Conservation (phyloP, 306 rosid genomes). For the Malus fusca region DNA sequence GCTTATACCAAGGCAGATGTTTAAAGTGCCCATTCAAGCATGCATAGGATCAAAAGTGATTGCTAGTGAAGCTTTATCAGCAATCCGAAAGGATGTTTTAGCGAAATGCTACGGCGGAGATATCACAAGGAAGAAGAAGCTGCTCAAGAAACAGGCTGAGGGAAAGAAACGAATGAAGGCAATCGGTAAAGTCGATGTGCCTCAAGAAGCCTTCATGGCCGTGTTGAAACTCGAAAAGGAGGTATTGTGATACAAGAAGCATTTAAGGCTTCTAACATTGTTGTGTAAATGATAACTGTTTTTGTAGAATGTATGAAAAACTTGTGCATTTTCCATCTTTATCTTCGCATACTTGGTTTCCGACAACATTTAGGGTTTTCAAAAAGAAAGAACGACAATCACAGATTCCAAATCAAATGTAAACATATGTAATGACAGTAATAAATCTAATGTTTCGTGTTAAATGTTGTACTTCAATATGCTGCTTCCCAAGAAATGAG, state of each 20-base stretch:
- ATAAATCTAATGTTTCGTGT: no score
- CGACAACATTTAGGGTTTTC: no score
- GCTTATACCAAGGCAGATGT: conserved; percentile 97
- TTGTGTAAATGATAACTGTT: neutral
- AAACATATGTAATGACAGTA: no score
- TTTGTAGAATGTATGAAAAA: neutral
- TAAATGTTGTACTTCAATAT: no score
- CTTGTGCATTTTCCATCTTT: neutral
- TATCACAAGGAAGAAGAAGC: conserved; percentile 74
- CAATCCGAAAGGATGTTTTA: conserved; percentile 86
- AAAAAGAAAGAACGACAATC: no score
- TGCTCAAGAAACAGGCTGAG: conserved; percentile 94
- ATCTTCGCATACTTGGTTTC: no score
- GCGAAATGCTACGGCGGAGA: conserved; percentile 98
- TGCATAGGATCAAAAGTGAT: conserved; percentile 80
- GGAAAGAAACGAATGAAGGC: conserved; percentile 97
- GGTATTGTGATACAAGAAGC: conserved; percentile 42
- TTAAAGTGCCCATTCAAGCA: conserved; percentile 96
- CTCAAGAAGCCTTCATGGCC: conserved; percentile 98
- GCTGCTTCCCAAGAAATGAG: no score
- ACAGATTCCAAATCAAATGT: conserved; percentile 37
- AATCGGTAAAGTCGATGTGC: conserved; percentile 86
- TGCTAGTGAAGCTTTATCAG: conserved; percentile 86
- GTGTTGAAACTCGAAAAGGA: conserved; percentile 94
- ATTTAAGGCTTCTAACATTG: conserved; percentile 7